These are phyloP conservation scores for Fusarium proliferatum DNA, from an alignment of 2,329 filamentous ascomycete species.

Conservation along the genomic window DNA sequence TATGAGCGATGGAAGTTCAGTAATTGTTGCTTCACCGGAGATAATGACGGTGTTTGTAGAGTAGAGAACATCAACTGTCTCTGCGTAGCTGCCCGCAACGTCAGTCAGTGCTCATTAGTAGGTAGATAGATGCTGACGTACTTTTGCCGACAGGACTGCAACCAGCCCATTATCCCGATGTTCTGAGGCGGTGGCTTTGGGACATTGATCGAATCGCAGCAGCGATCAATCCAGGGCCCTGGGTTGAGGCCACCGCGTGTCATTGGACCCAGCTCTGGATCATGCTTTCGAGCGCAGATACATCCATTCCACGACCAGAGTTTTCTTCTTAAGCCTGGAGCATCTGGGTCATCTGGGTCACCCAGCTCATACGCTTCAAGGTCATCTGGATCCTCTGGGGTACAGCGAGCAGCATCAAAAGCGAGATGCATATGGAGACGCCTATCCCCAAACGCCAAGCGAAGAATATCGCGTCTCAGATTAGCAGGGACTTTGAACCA, in stretches of 20 bases:
- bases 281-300: background rate
- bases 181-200: background rate
- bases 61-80: constrained; percentile 6
- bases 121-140: background rate
- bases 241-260: background rate
- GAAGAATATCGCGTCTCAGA: constrained; percentile 1
- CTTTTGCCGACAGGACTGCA: constrained; percentile 13
- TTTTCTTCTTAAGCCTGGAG: too few relatives aligned
- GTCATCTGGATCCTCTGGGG: rapidly evolving
- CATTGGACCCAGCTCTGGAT: background rate
- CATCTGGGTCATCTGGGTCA: background rate
- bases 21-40: background rate
- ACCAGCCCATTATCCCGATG: background rate
- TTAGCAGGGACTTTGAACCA: background rate
- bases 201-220: background rate
- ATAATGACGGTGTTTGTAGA: background rate
- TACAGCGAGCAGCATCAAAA: background rate
- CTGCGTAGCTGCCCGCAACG: background rate
- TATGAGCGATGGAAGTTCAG: background rate
- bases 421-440: background rate
- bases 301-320: background rate
- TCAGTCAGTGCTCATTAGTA: background rate
- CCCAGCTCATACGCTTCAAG: background rate
- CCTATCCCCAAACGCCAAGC: background rate
- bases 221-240: background rate